These are phyloP conservation scores for Blastobotrys ciferrii DNA, from an alignment of 1,139 yeast species.

Conservation along the genomic window DNA sequence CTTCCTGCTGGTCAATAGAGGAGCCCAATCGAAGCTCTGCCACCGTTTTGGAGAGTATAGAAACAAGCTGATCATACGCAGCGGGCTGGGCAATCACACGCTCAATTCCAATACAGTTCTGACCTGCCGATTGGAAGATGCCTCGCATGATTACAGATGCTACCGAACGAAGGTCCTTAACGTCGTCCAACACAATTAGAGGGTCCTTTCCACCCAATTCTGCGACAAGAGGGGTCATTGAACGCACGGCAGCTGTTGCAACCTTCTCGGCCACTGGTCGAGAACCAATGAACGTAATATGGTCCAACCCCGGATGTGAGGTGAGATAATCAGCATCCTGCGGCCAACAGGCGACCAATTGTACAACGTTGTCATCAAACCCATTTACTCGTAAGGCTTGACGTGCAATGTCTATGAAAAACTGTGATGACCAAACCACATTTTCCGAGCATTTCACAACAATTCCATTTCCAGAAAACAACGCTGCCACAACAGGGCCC, in stretches of 20 bases:
- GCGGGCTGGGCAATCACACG: conserved; percentile 76
- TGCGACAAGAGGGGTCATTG: conserved; percentile 87
- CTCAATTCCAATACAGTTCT: conserved; percentile 95
- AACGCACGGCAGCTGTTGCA: conserved; percentile 72
- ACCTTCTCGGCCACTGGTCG: conserved; percentile 89
- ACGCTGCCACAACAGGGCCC: conserved; percentile 87
- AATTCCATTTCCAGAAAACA: conserved; percentile 88
- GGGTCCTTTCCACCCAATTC: conserved; percentile 97
- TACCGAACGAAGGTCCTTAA: conserved; percentile 50
- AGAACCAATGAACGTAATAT: conserved; percentile 94
- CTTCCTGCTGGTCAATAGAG: conserved; percentile 78
- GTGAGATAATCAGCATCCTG: conserved; percentile 84
- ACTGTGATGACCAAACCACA: conserved; percentile 90
- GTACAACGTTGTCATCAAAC: conserved; percentile 77
- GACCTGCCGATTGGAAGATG: conserved; percentile 95
- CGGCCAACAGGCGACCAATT: conserved; percentile 72
- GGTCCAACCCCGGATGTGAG: conserved; percentile 76
- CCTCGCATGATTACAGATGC: conserved; percentile 89
- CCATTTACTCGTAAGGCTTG: conserved; percentile 71
- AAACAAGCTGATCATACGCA: conserved; percentile 61
- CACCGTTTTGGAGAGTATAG: conserved; percentile 57
- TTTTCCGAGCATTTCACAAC: conserved; percentile 92
- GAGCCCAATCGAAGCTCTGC: conserved; percentile 73
- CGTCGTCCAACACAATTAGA: conserved; percentile 70
- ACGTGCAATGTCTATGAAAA: conserved; percentile 68